Percentiles rank a stretch among this genome's conserved stretches.
phyloP scores from a whole-genome alignment of 2,329 filamentous ascomycete species.

The Trichoderma atrobrunneum region DNA sequence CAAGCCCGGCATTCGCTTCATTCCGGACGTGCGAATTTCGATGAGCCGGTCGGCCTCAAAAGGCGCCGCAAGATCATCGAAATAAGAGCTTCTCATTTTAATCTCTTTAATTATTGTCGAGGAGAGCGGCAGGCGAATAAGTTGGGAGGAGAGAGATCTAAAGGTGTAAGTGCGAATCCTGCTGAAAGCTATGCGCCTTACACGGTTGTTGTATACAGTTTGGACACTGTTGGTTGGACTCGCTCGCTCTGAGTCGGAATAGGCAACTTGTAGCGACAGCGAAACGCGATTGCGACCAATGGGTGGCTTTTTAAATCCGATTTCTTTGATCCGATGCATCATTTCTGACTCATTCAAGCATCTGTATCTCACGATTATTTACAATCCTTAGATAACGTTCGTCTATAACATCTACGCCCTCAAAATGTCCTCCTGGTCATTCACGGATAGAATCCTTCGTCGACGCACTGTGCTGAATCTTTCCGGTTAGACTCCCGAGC shows the following conservation, averaged over 20 bases:
- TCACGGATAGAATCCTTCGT: neutral
- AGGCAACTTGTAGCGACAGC: neutral
- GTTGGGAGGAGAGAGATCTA: neutral
- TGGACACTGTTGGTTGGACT: neutral
- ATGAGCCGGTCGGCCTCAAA: conserved; percentile 49
- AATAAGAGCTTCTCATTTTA: conserved; percentile 1
- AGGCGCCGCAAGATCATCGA: conserved; percentile 40
- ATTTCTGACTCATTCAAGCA: neutral
- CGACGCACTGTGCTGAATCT: neutral
- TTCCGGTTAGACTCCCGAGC: conserved; percentile 4
- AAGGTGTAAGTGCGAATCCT: conserved; percentile 1
- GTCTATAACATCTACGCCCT: neutral
- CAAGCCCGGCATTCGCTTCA: conserved; percentile 53
- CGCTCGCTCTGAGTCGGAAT: neutral
- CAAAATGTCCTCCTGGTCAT: neutral
- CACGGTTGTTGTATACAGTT: neutral
- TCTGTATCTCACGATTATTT: neutral
- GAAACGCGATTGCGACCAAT: neutral
- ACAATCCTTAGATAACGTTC: neutral
- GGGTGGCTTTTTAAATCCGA: neutral
- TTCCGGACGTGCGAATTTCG: conserved; percentile 55
- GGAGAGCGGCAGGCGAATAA: too few relatives aligned
- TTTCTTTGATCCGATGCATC: neutral
- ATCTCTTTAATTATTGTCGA: neutral
- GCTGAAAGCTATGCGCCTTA: neutral